Evolutionary conservation across 192 early-diverging fungal genomes (phyloP), one percentile per base, ranked within the genome.

Genomic region (Helicostylum pulchrum): DNA sequence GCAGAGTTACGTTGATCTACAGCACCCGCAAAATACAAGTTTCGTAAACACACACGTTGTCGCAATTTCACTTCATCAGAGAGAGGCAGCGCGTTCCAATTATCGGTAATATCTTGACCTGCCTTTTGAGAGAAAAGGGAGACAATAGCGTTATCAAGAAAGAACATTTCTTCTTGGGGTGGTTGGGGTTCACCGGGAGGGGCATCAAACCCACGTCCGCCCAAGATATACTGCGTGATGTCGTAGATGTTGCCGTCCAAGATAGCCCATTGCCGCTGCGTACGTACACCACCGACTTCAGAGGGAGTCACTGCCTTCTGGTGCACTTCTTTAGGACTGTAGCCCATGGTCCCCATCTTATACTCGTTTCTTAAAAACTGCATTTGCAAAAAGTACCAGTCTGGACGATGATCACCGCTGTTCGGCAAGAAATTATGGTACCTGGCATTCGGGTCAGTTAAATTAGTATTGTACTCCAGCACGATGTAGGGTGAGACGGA

Each of bases 1-100:
- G 90, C 63, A 51, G 89, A 88, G 31, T 88, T 91, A 51, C 96
- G 90, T 59, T 79, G 67, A 71, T 98, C 96, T 4, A 96, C 86
- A 34, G 85, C 84, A 42, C 93, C 96, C 21, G 90, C 82, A 76
- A 91, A 93, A 76, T 94, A 95, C 2, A 91, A 75, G 51, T 90
- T 87, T 30, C 89, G 83, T 62, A 99, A 70, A 77, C 96, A 99
- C 43, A 88, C 80, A 64, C 77, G 31, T 64, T 87, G 85, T 46
- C 75, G 68, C 6, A 72, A 65, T 62, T 79, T 80, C 43, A 74
- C 62, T 4, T 68, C 67, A 36, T 67, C 3, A 48, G 76, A 76
- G 46, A 86, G 66, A 39, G 82, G 76, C 70, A 87, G 63, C 11
- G 60, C 68, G 54, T 88, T 82, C 74, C 78, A 92, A 67, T 71